A percentile compares a stretch with the other conserved stretches of the same genome.
Conservation (phyloP, 2,329 filamentous ascomycete genomes). For the Purpureocillium takamizusanense region DNA sequence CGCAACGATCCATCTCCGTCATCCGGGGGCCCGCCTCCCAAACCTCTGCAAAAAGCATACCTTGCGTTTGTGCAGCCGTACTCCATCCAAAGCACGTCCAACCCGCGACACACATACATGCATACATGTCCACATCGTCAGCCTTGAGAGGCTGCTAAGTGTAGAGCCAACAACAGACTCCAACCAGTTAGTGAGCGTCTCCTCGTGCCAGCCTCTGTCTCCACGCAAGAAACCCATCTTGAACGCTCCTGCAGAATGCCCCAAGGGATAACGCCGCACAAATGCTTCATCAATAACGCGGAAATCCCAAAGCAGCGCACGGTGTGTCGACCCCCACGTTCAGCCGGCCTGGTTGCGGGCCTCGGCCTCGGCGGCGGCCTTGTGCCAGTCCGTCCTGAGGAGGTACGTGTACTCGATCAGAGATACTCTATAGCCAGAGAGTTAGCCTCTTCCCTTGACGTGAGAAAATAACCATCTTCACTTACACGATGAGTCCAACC, state of each 20-base stretch:
- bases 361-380: constrained; percentile 43
- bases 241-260: background rate
- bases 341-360: constrained; percentile 37
- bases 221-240: no score
- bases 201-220: no score
- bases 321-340: constrained; percentile 5
- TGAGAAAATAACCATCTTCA: constrained; percentile 10
- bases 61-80: no score
- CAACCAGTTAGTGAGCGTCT: no score
- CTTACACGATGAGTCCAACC: constrained; percentile 57
- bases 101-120: no score
- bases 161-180: no score
- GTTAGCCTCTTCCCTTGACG: background rate
- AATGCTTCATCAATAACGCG: background rate
- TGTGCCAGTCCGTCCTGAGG: constrained; percentile 42
- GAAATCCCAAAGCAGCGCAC: constrained; percentile 5
- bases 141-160: no score
- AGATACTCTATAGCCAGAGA: constrained; percentile 29
- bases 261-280: background rate
- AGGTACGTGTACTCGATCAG: constrained; percentile 46
- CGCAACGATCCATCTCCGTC: no score
- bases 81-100: no score
- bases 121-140: no score
- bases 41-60: no score
- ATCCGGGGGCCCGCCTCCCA: no score